Conservation (phyloP, 192 early-diverging fungal genomes). For the Polychytrium aggregatum region DNA sequence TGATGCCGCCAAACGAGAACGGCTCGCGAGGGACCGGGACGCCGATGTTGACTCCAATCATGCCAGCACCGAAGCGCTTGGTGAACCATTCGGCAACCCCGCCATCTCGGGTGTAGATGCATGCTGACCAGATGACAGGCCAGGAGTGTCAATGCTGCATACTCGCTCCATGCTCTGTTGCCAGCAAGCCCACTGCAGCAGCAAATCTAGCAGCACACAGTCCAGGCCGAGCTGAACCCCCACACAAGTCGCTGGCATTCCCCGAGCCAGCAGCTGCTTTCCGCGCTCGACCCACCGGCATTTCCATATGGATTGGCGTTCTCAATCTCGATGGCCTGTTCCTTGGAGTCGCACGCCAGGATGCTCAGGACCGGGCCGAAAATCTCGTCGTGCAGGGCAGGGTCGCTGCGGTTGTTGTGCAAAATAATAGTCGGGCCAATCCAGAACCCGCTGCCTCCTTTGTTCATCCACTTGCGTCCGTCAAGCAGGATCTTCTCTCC, state of each 20-base stretch:
- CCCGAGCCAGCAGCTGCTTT: too few relatives aligned
- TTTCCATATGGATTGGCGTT: constrained; percentile 49
- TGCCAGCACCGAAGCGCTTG: constrained; percentile 58
- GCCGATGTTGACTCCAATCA: constrained; percentile 72
- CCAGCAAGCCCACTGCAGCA: too few relatives aligned
- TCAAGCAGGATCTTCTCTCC: constrained; percentile 61
- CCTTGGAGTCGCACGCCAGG: constrained; percentile 34
- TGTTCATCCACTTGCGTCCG: constrained; percentile 36
- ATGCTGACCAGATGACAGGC: too few relatives aligned
- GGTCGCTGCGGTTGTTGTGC: constrained; percentile 43
- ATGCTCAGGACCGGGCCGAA: constrained; percentile 74
- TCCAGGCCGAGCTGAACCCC: too few relatives aligned
- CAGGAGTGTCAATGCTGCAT: too few relatives aligned
- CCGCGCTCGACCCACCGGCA: constrained; percentile 10
- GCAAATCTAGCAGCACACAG: too few relatives aligned
- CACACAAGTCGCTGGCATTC: too few relatives aligned
- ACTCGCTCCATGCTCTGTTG: too few relatives aligned
- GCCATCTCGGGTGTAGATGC: constrained; percentile 55
- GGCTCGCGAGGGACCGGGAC: constrained; percentile 62
- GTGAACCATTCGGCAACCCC: constrained; percentile 58
- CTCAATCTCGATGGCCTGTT: constrained; percentile 63
- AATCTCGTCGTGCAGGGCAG: constrained; percentile 65
- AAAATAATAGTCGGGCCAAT: constrained; percentile 59
- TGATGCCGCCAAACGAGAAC: constrained; percentile 73
- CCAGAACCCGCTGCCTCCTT: constrained; percentile 48